Evolutionary conservation across 1,139 yeast genomes (phyloP).

Genomic region (Geotrichum aggregatum): DNA sequence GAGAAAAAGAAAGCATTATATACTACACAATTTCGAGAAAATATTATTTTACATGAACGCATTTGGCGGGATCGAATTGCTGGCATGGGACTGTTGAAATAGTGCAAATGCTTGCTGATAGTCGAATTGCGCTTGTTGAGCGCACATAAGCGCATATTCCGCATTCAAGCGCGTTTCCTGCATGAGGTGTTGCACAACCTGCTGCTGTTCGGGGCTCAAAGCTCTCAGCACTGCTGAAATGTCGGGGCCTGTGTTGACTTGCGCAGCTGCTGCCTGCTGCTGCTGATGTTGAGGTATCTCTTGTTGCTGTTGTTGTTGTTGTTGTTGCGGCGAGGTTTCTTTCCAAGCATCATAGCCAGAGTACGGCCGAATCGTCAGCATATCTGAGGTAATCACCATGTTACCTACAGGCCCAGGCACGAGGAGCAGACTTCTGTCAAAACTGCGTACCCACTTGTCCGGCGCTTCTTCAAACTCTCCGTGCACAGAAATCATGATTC

Average conservation of each 20-base stretch:
- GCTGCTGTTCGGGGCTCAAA: conserved; percentile 56
- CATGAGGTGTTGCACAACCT: conserved; percentile 60
- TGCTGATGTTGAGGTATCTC: conserved; percentile 11
- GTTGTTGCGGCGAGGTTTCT: too few relatives aligned
- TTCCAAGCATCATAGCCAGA: conserved; percentile 61
- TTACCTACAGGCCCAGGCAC: conserved; percentile 62
- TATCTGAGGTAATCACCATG: conserved; percentile 80
- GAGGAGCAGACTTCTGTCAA: conserved; percentile 80
- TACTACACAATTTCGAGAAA: conserved; percentile 1
- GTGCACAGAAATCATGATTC: conserved; percentile 72
- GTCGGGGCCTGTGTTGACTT: conserved; percentile 25
- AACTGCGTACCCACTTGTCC: conserved; percentile 55
- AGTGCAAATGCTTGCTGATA: conserved; percentile 64
- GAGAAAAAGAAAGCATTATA: too few relatives aligned
- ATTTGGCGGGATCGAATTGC: conserved; percentile 52
- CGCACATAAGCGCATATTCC: conserved; percentile 76
- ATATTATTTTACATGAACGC: conserved; percentile 43
- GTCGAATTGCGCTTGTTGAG: conserved; percentile 87
- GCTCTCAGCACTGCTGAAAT: conserved; percentile 29
- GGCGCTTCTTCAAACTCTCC: conserved; percentile 74
- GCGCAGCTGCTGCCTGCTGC: conserved; percentile 21
- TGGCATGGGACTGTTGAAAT: conserved; percentile 59
- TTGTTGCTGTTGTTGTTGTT: too few relatives aligned
- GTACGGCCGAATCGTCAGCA: conserved; percentile 62
- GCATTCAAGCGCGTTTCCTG: conserved; percentile 71